These are phyloP conservation scores for Exophiala bonariae DNA, from an alignment of 2,329 filamentous ascomycete species.

Conservation along the genomic window DNA sequence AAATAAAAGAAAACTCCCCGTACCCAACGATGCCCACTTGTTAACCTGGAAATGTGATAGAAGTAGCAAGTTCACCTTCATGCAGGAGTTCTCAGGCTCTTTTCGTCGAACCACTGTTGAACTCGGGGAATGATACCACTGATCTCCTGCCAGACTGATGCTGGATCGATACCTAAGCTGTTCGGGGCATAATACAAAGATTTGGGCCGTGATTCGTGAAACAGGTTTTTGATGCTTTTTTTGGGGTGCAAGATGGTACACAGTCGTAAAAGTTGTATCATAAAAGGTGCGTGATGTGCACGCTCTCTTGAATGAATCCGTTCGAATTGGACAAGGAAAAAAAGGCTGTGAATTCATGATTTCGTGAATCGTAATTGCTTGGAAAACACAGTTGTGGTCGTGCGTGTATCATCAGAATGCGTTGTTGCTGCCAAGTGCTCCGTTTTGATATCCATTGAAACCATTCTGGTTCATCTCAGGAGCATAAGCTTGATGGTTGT, in stretches of 20 bases:
- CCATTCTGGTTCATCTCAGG: conserved; percentile 19
- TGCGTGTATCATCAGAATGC: conserved; percentile 15
- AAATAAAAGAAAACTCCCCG: too few relatives aligned
- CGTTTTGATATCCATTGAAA: conserved; percentile 19
- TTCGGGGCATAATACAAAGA: conserved; percentile 22
- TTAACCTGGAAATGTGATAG: too few relatives aligned
- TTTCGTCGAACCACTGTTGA: conserved; percentile 8
- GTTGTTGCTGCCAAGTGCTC: conserved; percentile 18
- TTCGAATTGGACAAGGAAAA: conserved; percentile 12
- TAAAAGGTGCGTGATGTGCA: conserved; percentile 1
- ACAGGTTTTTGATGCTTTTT: conserved; percentile 15
- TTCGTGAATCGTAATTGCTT: conserved; percentile 24
- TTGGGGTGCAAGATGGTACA: conserved; percentile 19
- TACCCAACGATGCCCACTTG: too few relatives aligned
- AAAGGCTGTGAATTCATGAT: conserved; percentile 17
- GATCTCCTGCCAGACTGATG: conserved; percentile 25
- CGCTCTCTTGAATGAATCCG: conserved; percentile 12
- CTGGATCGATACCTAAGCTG: conserved; percentile 17
- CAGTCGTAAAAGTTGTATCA: conserved; percentile 17
- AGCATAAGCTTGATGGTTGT: conserved; percentile 20
- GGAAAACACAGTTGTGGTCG: conserved; percentile 4
- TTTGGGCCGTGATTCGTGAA: conserved; percentile 20
- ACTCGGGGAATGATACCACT: conserved; percentile 8
- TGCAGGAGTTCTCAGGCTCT: conserved; percentile 14
- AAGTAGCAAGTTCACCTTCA: conserved; percentile 18